Evolutionary conservation across 2,329 filamentous ascomycete species (phyloP), one percentile per base, ranked within the genome.

Genomic region (Colletotrichum siamense): DNA sequence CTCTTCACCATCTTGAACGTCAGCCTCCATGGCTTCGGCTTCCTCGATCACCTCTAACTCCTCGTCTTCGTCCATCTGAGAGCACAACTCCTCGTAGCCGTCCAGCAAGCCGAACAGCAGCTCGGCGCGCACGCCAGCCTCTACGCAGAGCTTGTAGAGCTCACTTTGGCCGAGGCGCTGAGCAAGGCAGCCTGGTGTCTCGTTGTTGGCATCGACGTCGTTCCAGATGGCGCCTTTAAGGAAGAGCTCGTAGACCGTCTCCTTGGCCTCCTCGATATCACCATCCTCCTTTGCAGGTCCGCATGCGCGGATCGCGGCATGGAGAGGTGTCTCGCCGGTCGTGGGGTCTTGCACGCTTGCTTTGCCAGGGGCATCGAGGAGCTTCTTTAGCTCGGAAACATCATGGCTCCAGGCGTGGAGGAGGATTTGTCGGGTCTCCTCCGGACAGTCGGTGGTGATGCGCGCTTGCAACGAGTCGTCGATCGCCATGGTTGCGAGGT

Each of bases 171-270:
- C 94, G 28, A 98, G 83, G 30, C 92, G 87, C 74, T 89, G 88
- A 10, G 97, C 97, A 59, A 98, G 87, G 83, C 96, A 99, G 9
- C 96, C 97, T 0, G 97, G 96, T 5, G 97, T 99, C 88, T 99
- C 96, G 80, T 95, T 91, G 80, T 95, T 94, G 79, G 89, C 86
- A 84, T 99, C 95, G 72, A 99, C 88, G 83, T 98, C 96, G 86
- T 99, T 99, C 97, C 97, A 99, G 80, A 99, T 98, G 13, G 95
- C 97, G 36, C 97, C 97, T 79, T 94, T 94, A 81, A 96, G 91
- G 76, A 99, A 92, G 9, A 99, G 89, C 81, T 97, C 91, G 79
- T 91, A 91, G 6, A 98, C 87, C 0, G 94, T 93, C 69, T 92
- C 91, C 71, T 90, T 89, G 4, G 93, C 94, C 52, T 91, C 90